Conservation (phyloP, 345 rosid genomes). For the Mangifera indica region DNA sequence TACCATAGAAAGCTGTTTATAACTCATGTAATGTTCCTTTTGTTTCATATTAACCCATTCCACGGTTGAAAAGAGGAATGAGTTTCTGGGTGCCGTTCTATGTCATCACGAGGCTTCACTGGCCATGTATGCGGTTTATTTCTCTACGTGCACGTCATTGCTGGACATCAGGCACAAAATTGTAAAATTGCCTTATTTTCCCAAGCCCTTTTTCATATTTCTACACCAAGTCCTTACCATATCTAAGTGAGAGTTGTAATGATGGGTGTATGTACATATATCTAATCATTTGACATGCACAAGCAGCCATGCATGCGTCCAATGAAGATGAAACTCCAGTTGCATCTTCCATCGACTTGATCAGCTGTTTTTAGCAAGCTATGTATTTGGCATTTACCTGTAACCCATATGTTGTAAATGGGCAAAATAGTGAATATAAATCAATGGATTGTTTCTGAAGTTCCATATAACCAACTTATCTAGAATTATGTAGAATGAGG, state of each 20-base stretch:
- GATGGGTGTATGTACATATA: too few species aligned
- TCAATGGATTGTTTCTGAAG: background rate
- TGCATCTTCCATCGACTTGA: too few species aligned
- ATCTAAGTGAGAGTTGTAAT: too few species aligned
- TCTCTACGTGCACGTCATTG: background rate
- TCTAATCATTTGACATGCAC: too few species aligned
- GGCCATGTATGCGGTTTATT: background rate
- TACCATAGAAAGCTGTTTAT: conserved; percentile 24
- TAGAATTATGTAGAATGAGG: too few species aligned
- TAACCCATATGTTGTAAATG: background rate
- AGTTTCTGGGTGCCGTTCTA: background rate
- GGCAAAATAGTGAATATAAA: too few species aligned
- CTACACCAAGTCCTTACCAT: background rate
- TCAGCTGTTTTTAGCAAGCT: too few species aligned
- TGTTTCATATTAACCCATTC: background rate
- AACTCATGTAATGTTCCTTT: conserved; percentile 10
- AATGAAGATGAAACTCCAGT: too few species aligned
- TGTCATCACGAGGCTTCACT: background rate
- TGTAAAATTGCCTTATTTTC: background rate
- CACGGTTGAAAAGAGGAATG: conserved; percentile 1
- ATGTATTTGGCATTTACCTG: too few species aligned
- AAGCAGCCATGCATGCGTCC: too few species aligned
- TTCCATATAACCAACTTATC: background rate
- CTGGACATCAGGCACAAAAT: background rate
- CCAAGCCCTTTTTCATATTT: background rate